These are phyloP conservation scores for Phytophthora constricta DNA, from an alignment of 352 stramenopile genomes.

Conservation along the genomic window DNA sequence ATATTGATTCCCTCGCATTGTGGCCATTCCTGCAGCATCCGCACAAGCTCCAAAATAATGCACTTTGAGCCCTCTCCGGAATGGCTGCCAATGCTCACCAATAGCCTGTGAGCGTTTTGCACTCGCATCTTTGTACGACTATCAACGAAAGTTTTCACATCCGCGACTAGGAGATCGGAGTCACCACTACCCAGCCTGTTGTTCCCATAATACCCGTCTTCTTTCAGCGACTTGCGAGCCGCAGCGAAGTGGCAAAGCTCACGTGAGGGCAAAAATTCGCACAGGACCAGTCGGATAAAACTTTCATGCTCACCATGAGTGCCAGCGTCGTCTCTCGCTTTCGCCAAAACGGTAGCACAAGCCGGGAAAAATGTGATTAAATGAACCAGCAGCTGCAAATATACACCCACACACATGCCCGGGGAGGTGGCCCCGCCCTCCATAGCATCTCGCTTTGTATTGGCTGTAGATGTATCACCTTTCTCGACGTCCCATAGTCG, in stretches of 20 bases:
- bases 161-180: conserved; percentile 40
- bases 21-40: conserved; percentile 75
- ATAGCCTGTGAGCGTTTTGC: conserved; percentile 67
- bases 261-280: conserved; percentile 75
- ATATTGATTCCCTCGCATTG: conserved; percentile 8
- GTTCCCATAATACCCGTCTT: conserved; percentile 56
- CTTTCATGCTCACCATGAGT: conserved; percentile 34
- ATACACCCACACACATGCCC: conserved; percentile 66
- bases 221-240: conserved; percentile 57
- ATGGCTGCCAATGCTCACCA: conserved; percentile 73
- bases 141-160: conserved; percentile 50
- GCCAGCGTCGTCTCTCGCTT: conserved; percentile 44
- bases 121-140: conserved; percentile 59
- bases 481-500: conserved; percentile 67
- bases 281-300: conserved; percentile 65
- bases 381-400: conserved; percentile 76
- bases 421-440: conserved; percentile 16
- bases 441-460: conserved; percentile 24
- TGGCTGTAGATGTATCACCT: conserved; percentile 13
- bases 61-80: conserved; percentile 79
- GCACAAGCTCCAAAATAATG: conserved; percentile 78
- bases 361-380: conserved; percentile 74
- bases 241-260: conserved; percentile 75
- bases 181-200: conserved; percentile 33
- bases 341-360: conserved; percentile 72